Conservation (phyloP, 192 early-diverging fungal genomes). For the Chytriomyces sp. region DNA sequence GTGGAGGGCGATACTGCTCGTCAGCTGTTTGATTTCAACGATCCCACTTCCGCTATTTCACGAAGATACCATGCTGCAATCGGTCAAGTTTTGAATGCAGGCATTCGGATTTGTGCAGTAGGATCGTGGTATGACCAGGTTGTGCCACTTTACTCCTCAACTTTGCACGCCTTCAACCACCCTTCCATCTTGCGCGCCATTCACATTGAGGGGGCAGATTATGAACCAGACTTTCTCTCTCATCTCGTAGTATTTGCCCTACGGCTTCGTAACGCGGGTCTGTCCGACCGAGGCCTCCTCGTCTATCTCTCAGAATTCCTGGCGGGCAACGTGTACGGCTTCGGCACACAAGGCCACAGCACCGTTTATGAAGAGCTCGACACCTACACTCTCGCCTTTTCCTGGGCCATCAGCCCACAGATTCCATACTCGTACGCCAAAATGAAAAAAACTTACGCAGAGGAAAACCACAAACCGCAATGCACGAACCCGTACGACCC, state of each 20-base stretch:
- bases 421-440: conserved; percentile 12
- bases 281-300: conserved; percentile 84
- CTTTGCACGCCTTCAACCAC: conserved; percentile 52
- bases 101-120: conserved; percentile 74
- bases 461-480: not conserved
- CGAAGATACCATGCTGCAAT: conserved; percentile 73
- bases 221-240: conserved; percentile 75
- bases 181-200: conserved; percentile 79
- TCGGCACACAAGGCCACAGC: conserved; percentile 86
- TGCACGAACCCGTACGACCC: conserved; percentile 22
- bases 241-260: conserved; percentile 86
- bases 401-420: conserved; percentile 48
- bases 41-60: conserved; percentile 69
- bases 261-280: conserved; percentile 81
- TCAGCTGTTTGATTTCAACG: conserved; percentile 94
- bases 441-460: conserved; percentile 21
- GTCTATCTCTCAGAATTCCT: conserved; percentile 85
- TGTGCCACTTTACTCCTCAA: conserved; percentile 78
- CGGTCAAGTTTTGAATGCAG: conserved; percentile 62
- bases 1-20: conserved; percentile 88
- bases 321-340: conserved; percentile 82
- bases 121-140: conserved; percentile 96
- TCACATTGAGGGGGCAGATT: conserved; percentile 85
- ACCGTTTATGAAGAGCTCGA: conserved; percentile 89
- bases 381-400: conserved; percentile 67